Conservation (phyloP, 108 stramenopile species). For the Pseudonitzschia multiseries region DNA sequence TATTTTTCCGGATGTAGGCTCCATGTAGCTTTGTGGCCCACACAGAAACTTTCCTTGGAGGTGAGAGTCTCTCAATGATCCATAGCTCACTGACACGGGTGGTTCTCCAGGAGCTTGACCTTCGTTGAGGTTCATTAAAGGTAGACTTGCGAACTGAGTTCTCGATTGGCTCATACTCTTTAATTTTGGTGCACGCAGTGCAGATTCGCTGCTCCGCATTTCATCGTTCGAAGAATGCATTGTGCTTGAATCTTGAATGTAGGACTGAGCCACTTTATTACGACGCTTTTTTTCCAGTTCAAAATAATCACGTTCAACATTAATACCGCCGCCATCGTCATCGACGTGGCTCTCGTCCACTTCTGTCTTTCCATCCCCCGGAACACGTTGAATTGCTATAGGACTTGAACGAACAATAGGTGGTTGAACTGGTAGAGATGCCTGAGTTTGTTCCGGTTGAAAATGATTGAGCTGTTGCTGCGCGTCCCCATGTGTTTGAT, state of each 20-base stretch:
- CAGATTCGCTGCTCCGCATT: neutral
- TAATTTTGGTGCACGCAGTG: slow-evolving; percentile 32
- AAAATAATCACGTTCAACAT: slow-evolving; percentile 33
- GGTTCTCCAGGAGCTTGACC: slow-evolving; percentile 14
- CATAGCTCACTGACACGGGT: slow-evolving; percentile 29
- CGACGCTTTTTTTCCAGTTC: slow-evolving; percentile 24
- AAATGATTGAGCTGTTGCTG: neutral
- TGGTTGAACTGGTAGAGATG: neutral
- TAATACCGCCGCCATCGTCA: slow-evolving; percentile 23
- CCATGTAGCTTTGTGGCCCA: slow-evolving; percentile 37
- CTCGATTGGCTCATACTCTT: slow-evolving; percentile 32
- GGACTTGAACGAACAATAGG: slow-evolving; percentile 32
- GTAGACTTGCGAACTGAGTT: slow-evolving; percentile 25
- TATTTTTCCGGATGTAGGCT: slow-evolving; percentile 34
- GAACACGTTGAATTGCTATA: slow-evolving; percentile 29
- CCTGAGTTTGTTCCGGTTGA: neutral
- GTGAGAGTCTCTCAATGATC: slow-evolving; percentile 40
- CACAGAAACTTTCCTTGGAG: slow-evolving; percentile 32
- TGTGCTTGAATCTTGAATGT: neutral
- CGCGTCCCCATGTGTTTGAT: neutral
- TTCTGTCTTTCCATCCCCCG: slow-evolving; percentile 7
- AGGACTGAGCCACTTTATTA: slow-evolving; percentile 4
- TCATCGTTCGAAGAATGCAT: neutral
- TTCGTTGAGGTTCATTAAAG: slow-evolving; percentile 31
- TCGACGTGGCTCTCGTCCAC: slow-evolving; percentile 19